phyloP scores from a whole-genome alignment of 1,284 basidiomycete genomes.

The Trametes pubescens region DNA sequence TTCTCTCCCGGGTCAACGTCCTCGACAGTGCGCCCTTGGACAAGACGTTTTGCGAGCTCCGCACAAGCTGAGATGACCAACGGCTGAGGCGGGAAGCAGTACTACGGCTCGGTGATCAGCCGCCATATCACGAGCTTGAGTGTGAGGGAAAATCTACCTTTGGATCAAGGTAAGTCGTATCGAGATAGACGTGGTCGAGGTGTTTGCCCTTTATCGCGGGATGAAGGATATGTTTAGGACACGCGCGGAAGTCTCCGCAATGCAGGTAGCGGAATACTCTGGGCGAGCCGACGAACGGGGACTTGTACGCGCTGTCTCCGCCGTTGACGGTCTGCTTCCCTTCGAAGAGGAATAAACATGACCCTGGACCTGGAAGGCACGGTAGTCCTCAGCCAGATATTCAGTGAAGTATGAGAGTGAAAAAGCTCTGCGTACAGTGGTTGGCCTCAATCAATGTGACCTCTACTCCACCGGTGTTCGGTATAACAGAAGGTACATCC shows the following conservation, averaged over 20 bases:
- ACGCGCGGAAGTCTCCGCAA: constrained; percentile 94
- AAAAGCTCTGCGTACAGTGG: constrained; percentile 74
- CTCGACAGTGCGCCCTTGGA: constrained; percentile 46
- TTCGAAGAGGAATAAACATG: constrained; percentile 93
- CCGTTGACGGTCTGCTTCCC: constrained; percentile 89
- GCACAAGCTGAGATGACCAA: constrained; percentile 93
- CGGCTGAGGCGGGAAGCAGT: constrained; percentile 95
- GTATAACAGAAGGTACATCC: constrained; percentile 78
- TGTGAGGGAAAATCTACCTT: constrained; percentile 59
- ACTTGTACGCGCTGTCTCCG: constrained; percentile 81
- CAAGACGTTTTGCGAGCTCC: constrained; percentile 74
- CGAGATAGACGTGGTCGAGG: constrained; percentile 92
- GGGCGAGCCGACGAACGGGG: constrained; percentile 73
- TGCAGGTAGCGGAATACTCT: constrained; percentile 90
- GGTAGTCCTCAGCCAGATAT: background rate
- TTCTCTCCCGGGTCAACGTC: constrained; percentile 40
- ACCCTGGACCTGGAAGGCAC: constrained; percentile 75
- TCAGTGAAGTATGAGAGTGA: background rate
- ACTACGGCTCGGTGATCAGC: constrained; percentile 51
- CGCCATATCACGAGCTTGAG: background rate
- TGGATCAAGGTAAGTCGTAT: constrained; percentile 96
- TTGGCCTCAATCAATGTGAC: constrained; percentile 98
- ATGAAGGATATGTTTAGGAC: constrained; percentile 85
- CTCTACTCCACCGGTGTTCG: constrained; percentile 84
- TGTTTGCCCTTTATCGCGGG: constrained; percentile 80